Evolutionary conservation across 106 monocot genomes (phyloP), one percentile per base, ranked within the genome.

Genomic region (Platanthera guangdongensis): DNA sequence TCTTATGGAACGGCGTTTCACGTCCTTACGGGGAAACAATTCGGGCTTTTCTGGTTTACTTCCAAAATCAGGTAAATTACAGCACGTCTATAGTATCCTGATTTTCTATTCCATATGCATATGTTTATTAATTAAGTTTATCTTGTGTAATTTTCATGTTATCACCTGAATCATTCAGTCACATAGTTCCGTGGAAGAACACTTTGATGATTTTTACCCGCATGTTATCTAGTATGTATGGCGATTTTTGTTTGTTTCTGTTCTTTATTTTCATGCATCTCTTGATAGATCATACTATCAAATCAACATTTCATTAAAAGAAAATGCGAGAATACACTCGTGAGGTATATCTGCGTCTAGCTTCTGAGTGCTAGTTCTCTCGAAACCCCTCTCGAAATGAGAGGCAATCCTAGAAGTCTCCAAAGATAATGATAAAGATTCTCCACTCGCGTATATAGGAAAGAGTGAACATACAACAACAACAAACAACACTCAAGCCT

Each of bases 1-100:
- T 55, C 82, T 87, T 99, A 30, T 99, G 99, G 99, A 78, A 82
- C 28, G 94, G 92, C 60, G 90, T 94, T 14, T 99, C 99, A 82
- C 84, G 79, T 54, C 90, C 99, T 6, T 99, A 94, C 67, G 73
- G 92, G 47, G 99, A 99, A 83, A 92, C 94, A 80, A 99, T 99
- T 52, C 88, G 88, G 73, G 82, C 92, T 69, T 99, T 94, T 87
- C 76, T 99, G 60, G 88, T 80, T 25, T 99, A 85, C 81, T 99
- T 99, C 81, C 99, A 99, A 84, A 81, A 90, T 83, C 85, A 99
- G 99, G 99, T 99, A 79, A n/a, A 47, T 49, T 73, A 79, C 65
- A 2, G 25, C 12, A 65, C 12, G 65, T 65, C 30, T 30, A 32
- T 47, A 15, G 12, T 16, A 15, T 39, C 22, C 12, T n/a, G 4